These are phyloP conservation scores for Gomphus bonarii DNA, from an alignment of 1,284 basidiomycete species.

Conservation along the genomic window DNA sequence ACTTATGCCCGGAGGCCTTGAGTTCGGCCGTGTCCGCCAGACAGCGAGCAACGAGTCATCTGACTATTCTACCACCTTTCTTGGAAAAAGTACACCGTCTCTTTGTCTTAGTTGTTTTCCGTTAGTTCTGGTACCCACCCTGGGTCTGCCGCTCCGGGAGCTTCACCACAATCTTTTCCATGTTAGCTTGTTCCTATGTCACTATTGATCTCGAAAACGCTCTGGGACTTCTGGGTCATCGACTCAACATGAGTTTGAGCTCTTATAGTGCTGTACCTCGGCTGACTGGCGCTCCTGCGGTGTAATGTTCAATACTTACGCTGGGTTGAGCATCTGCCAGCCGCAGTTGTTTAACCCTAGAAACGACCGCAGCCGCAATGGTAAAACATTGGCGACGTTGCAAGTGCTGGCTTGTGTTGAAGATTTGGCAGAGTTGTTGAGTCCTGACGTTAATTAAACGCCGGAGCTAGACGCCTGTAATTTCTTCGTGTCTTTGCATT, in stretches of 20 bases:
- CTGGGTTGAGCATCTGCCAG: background rate
- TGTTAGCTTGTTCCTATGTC: conserved; percentile 6
- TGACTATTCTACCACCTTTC: background rate
- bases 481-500: too few species aligned
- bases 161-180: conserved; percentile 2
- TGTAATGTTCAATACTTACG: background rate
- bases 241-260: background rate
- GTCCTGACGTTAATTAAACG: too few species aligned
- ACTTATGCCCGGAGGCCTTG: conserved; percentile 29
- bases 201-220: conserved; percentile 3
- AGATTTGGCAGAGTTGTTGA: too few species aligned
- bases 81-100: conserved; percentile 6
- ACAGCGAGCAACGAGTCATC: background rate
- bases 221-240: background rate
- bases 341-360: background rate
- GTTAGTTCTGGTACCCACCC: background rate
- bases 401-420: background rate
- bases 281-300: background rate
- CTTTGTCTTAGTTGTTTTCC: conserved; percentile 7
- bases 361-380: background rate
- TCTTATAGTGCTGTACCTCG: background rate
- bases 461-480: too few species aligned
- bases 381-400: background rate
- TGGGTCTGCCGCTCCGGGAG: conserved; percentile 8
- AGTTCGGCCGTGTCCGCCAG: conserved; percentile 8